These are phyloP conservation scores for Oligophagozyma castellii DNA, from an alignment of 1,139 yeast genomes.

Conservation along the genomic window DNA sequence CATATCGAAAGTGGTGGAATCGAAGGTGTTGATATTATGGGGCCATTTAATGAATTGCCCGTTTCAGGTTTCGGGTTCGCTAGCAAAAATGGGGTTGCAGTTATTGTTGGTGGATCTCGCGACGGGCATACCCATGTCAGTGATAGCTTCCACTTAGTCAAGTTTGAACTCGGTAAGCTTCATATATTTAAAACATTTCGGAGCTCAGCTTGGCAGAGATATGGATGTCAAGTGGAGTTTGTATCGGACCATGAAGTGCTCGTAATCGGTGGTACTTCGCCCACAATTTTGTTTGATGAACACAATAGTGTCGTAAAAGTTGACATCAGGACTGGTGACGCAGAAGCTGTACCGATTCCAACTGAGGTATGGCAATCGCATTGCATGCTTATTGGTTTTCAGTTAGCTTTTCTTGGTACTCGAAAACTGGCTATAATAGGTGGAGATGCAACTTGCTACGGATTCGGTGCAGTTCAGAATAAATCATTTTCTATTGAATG, in stretches of 20 bases:
- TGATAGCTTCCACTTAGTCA: conserved; percentile 12
- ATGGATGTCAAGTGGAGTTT: conserved; percentile 32
- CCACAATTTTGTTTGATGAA: conserved; percentile 28
- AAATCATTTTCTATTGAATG: too few relatives aligned
- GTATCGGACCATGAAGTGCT: conserved; percentile 25
- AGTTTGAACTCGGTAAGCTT: too few relatives aligned
- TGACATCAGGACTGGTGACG: conserved; percentile 15
- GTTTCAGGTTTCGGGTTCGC: conserved; percentile 11
- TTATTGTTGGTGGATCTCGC: conserved; percentile 13
- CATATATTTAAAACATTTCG: too few relatives aligned
- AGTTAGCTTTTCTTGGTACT: conserved; percentile 21
- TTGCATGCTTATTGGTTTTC: conserved; percentile 47
- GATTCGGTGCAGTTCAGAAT: conserved; percentile 66
- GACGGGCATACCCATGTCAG: conserved; percentile 16
- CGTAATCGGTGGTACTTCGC: conserved; percentile 50
- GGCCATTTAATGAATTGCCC: conserved; percentile 1
- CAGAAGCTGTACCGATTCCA: conserved; percentile 25
- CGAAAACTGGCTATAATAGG: conserved; percentile 31
- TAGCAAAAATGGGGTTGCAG: conserved; percentile 5
- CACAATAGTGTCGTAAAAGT: conserved; percentile 29
- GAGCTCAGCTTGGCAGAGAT: conserved; percentile 26
- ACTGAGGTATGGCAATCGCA: conserved; percentile 26
- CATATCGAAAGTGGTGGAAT: conserved; percentile 1
- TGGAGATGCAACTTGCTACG: conserved; percentile 79
- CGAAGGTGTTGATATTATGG: conserved; percentile 1